A percentile compares a stretch with the other conserved stretches of the same genome.
Conservation (phyloP, 495 filamentous ascomycete species). For the Corynascus novoguineensis region DNA sequence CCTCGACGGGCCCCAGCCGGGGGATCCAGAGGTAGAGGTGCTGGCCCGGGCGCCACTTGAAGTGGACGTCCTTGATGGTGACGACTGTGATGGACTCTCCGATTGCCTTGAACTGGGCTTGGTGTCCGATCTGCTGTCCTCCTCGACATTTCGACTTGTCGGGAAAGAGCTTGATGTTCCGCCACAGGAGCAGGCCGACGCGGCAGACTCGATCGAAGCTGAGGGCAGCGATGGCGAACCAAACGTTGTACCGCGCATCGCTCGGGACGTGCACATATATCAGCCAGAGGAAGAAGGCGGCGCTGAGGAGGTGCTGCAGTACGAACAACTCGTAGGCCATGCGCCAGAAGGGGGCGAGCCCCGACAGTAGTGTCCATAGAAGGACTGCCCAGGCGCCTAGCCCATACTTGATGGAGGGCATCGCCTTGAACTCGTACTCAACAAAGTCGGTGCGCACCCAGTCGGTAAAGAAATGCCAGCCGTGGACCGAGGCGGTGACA, state of each 20-base stretch:
- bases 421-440: slow-evolving; percentile 52
- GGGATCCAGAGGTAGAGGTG: slow-evolving; percentile 74
- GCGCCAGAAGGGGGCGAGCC: slow-evolving; percentile 61
- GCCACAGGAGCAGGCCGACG: slow-evolving; percentile 47
- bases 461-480: slow-evolving; percentile 62
- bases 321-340: slow-evolving; percentile 78
- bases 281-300: slow-evolving; percentile 60
- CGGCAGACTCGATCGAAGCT: slow-evolving; percentile 64
- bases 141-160: slow-evolving; percentile 38
- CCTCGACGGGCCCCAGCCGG: slow-evolving; percentile 60
- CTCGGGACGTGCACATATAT: slow-evolving; percentile 60
- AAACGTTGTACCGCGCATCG: slow-evolving; percentile 55
- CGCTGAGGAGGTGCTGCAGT: slow-evolving; percentile 67
- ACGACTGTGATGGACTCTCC: slow-evolving; percentile 61
- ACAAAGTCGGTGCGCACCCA: slow-evolving; percentile 66
- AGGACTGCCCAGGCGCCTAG: slow-evolving; percentile 70
- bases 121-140: slow-evolving; percentile 43
- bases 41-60: slow-evolving; percentile 71
- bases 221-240: slow-evolving; percentile 66
- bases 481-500: slow-evolving; percentile 68
- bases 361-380: slow-evolving; percentile 64
- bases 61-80: slow-evolving; percentile 61
- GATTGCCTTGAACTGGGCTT: slow-evolving; percentile 58
- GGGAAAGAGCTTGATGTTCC: slow-evolving; percentile 52
- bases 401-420: slow-evolving; percentile 61